Conservation (phyloP, 140 eudicot genomes). For the Cichorium intybus region DNA sequence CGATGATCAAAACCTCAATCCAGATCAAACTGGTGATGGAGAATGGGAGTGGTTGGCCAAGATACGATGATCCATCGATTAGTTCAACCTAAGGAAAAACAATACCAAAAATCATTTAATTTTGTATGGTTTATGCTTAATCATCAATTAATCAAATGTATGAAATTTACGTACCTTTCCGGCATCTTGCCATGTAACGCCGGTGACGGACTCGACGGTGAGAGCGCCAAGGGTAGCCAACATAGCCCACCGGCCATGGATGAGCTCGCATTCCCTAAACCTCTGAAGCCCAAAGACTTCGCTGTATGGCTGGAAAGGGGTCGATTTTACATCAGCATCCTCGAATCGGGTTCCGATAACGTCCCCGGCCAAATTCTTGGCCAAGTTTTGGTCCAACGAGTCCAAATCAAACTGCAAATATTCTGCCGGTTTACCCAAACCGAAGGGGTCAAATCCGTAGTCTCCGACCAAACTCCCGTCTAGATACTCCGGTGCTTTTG, state of each 20-base stretch:
- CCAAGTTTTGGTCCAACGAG: conserved; percentile 82
- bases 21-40: conserved; percentile 76
- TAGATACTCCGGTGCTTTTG: conserved; percentile 72
- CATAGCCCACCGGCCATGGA: conserved; percentile 99
- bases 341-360: conserved; percentile 80
- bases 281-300: conserved; percentile 94
- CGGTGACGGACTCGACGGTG: conserved; percentile 92
- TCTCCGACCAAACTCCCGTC: conserved; percentile 87
- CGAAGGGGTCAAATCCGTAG: conserved; percentile 89
- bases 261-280: conserved; percentile 92
- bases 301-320: conserved; percentile 82
- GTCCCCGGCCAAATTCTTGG: conserved; percentile 74
- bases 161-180: conserved; percentile 58
- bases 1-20: conserved; percentile 80
- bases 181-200: conserved; percentile 98
- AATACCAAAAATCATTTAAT: background rate
- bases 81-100: conserved; percentile 60
- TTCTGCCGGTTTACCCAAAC: conserved; percentile 85
- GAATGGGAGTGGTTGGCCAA: conserved; percentile 97
- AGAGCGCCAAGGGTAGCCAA: conserved; percentile 89
- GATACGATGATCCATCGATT: conserved; percentile 88
- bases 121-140: background rate
- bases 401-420: conserved; percentile 79
- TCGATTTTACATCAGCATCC: conserved; percentile 58
- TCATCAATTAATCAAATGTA: background rate